Base-by-base conservation (phyloP, 768 basidiomycete genomes). In the Sporobolomyces pararoseus region DNA sequence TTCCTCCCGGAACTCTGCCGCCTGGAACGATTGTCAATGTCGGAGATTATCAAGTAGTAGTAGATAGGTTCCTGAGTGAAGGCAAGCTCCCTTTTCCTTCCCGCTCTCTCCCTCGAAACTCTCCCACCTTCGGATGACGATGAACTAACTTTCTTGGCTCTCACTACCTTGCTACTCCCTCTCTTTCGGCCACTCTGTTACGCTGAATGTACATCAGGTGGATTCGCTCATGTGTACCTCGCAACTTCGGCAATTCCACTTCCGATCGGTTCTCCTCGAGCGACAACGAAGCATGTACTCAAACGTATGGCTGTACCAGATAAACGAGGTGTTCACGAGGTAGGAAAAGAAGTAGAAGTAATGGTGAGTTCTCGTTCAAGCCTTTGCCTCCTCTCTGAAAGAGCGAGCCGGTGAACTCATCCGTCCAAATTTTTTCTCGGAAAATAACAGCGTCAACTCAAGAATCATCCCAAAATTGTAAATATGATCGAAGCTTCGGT, bases 191-290 rank as follows among this genome's bases (percentile, higher is more conserved):
- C 17, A 35, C 16, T 14, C 13, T n/a, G n/a, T n/a, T n/a, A n/a
- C n/a, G n/a, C n/a, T n/a, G n/a, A n/a, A n/a, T n/a, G n/a, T n/a
- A n/a, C 21, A 16, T 29, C 77, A 96, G 93, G 96, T 81, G 96
- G 96, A 23, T 99, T 96, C 80, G 94, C 96, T 10, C 90, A 97
- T 81, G 95, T 99, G 47, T 99, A 99, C 81, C 86, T 99, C 70
- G 94, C 97, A 57, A 83, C 87, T 68, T 93, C 94, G 7, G 84
- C 88, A 21, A 83, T 85, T 39, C 91, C 92, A 5, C 89, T 99
- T 52, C 72, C 74, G 7, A 32, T n/a, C 21, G 70, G 70, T 16
- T 52, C 70, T 21, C 71, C 69, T 25, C 89, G 89, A 79, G 90
- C 89, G 76, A 93, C 91, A 37, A 91, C 89, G 27, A 89, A 89